Evolutionary conservation across 2,329 filamentous ascomycete genomes (phyloP).

Genomic region (Cordyceps cateniannulata): DNA sequence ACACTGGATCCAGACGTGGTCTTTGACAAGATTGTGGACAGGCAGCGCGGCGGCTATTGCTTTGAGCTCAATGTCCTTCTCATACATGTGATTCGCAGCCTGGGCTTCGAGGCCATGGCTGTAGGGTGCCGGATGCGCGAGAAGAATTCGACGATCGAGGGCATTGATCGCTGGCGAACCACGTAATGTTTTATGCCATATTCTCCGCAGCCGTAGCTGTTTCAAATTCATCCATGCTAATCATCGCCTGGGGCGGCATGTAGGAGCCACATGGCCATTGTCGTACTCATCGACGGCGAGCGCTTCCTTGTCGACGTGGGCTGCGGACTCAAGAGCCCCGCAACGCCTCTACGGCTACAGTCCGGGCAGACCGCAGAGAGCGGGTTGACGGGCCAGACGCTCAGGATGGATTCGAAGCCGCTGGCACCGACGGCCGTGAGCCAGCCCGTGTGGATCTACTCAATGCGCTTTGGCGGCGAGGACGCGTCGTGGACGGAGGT

Average conservation of each 20-base stretch:
- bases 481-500: background rate
- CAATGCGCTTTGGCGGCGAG: background rate
- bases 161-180: background rate
- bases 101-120: background rate
- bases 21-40: slow-evolving; percentile 2
- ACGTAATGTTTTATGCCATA: background rate
- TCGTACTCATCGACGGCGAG: background rate
- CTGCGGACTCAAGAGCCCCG: background rate
- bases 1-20: background rate
- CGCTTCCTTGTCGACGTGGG: background rate
- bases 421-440: background rate
- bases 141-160: background rate
- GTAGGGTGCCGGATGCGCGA: slow-evolving; percentile 4
- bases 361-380: background rate
- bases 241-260: background rate
- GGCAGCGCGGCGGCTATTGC: slow-evolving; percentile 4
- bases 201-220: background rate
- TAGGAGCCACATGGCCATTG: slow-evolving; percentile 5
- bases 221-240: background rate
- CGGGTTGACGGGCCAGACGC: background rate
- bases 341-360: background rate
- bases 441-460: slow-evolving; percentile 3
- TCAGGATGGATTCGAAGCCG: background rate
- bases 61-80: slow-evolving; percentile 4
- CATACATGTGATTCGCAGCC: background rate